phyloP scores from a whole-genome alignment of 352 stramenopile species.

The Nothophytophthora sp. region DNA sequence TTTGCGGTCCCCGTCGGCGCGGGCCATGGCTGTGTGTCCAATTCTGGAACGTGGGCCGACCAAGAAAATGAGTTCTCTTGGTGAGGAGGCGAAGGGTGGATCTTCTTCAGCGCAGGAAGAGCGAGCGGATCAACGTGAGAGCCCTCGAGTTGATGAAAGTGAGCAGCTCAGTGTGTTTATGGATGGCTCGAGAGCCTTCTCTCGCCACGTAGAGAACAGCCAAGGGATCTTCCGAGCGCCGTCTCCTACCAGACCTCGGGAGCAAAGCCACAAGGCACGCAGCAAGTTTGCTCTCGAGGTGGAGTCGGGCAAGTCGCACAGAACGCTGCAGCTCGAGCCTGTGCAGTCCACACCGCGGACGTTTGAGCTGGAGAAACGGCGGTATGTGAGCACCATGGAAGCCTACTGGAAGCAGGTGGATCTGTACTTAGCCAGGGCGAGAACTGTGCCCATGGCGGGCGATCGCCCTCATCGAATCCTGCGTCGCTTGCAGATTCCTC shows the following conservation, averaged over 20 bases:
- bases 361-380: slow-evolving; percentile 80
- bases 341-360: slow-evolving; percentile 58
- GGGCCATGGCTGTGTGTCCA: slow-evolving; percentile 51
- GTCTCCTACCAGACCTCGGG: slow-evolving; percentile 42
- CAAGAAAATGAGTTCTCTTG: slow-evolving; percentile 6
- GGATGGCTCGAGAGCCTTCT: slow-evolving; percentile 57
- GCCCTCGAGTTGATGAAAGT: slow-evolving; percentile 1
- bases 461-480: slow-evolving; percentile 69
- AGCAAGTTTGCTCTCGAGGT: slow-evolving; percentile 48
- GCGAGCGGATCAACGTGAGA: slow-evolving; percentile 8
- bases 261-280: slow-evolving; percentile 24
- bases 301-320: slow-evolving; percentile 24
- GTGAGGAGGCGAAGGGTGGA: slow-evolving; percentile 2
- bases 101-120: slow-evolving; percentile 18
- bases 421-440: slow-evolving; percentile 45
- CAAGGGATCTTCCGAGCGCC: slow-evolving; percentile 57
- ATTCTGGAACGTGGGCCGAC: slow-evolving; percentile 42
- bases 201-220: slow-evolving; percentile 67
- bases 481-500: slow-evolving; percentile 67
- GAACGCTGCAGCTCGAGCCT: slow-evolving; percentile 41
- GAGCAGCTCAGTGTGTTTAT: slow-evolving; percentile 50
- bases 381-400: slow-evolving; percentile 81
- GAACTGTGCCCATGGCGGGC: slow-evolving; percentile 59
- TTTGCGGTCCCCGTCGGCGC: slow-evolving; percentile 38
- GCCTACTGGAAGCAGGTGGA: slow-evolving; percentile 88